Evolutionary conservation across 345 rosid species (phyloP).

Genomic region (Bretschneidera sinensis): DNA sequence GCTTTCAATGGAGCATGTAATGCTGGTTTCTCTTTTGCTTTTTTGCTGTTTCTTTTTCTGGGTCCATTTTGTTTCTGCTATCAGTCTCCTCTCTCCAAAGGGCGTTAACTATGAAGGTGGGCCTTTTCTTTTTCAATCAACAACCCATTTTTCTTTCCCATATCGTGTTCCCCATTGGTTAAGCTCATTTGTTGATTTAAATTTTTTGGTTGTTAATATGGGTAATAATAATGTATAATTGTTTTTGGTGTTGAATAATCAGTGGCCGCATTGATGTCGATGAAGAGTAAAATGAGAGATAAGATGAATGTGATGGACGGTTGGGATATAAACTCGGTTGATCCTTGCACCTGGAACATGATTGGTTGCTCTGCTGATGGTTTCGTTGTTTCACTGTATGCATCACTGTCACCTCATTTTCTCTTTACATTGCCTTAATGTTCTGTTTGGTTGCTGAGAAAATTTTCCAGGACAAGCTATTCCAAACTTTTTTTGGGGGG

Average conservation of each 20-base stretch:
- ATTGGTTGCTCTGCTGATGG: conserved; percentile 83
- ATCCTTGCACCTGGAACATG: conserved; percentile 98
- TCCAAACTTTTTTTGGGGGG: no score
- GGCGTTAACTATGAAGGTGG: conserved; percentile 96
- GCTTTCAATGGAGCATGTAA: conserved; percentile 24
- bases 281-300: conserved; percentile 80
- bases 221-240: background rate
- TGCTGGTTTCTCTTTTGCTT: conserved; percentile 26
- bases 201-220: background rate
- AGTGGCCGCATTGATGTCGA: conserved; percentile 92
- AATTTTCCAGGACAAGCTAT: background rate
- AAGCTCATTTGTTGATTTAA: background rate
- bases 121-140: no score
- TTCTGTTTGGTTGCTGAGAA: conserved; percentile 8
- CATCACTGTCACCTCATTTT: background rate
- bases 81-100: conserved; percentile 84
- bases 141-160: background rate
- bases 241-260: conserved; percentile 8
- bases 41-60: conserved; percentile 24
- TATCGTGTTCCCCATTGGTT: background rate
- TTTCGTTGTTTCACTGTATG: conserved; percentile 76
- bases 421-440: no score
- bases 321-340: conserved; percentile 97
- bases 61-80: conserved; percentile 34
- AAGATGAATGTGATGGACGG: conserved; percentile 54